Evolutionary conservation across 164 flowering plant species (phyloP), one percentile per base, ranked within the genome.

Genomic region (Brasenia schreberi): DNA sequence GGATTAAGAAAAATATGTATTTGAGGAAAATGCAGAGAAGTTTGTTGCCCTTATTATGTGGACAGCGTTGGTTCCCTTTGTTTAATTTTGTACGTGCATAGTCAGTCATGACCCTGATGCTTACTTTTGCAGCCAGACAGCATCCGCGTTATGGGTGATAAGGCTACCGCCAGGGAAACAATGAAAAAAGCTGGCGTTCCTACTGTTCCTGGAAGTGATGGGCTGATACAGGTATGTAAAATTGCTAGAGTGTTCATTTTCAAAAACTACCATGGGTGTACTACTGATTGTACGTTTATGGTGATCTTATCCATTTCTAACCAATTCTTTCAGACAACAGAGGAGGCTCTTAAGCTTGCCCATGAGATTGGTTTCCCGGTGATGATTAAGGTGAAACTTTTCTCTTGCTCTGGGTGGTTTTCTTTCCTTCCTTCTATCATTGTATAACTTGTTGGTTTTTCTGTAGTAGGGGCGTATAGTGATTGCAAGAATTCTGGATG

Each of bases 131-230:
- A 93, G 98, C 92, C 98, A 62, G 92, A 90, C 67, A 93, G 98
- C 68, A 94, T 91, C 63, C 88, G 96, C 58, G 89, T 89, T 56
- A 94, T 94, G 99, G 99, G 99, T 76, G 97, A 94, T 77, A 94
- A 94, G 77, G 70, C 99, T 65, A 94, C 99, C 77, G 99, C 99
- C 16, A 80, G 99, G 69, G 96, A 94, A 1, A 94, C 97, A 67
- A 94, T 94, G 99, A 94, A 89, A 78, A 84, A 87, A 71, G 97
- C 99, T 65, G 96, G 97, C 70, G 99, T 94, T 73, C 99, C 99
- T 45, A 94, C 99, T 73, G 99, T 94, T 33, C 99, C 99, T 14
- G 99, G 99, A 73, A 94, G 99, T 79, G 96, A 88, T 43, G 99
- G 99, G 60, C 74, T 94, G 69, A 72, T 94, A 63, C 83, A 88